These are phyloP conservation scores for Rhodotorula mucilaginosa DNA, from an alignment of 1,284 basidiomycete genomes.

Conservation along the genomic window DNA sequence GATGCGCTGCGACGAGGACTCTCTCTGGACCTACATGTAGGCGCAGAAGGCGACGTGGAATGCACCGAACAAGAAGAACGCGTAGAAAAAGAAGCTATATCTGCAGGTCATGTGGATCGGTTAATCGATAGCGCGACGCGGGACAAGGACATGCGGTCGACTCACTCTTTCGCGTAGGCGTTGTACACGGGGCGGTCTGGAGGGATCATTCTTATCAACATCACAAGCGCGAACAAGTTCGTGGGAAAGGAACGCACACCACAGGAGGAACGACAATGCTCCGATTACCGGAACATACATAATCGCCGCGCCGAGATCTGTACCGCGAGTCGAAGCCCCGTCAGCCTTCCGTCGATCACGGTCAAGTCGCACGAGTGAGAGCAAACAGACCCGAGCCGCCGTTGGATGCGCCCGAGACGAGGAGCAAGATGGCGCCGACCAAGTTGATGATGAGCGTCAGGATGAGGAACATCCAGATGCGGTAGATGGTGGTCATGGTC, in stretches of 20 bases:
- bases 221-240: neutral
- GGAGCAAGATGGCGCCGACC: conserved; percentile 81
- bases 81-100: conserved; percentile 58
- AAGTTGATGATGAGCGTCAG: conserved; percentile 82
- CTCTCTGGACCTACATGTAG: conserved; percentile 52
- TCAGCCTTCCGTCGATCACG: too few species aligned
- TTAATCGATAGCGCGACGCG: neutral
- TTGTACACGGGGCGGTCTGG: conserved; percentile 78
- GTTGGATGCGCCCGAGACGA: conserved; percentile 60
- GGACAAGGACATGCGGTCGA: neutral
- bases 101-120: conserved; percentile 43
- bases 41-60: conserved; percentile 87
- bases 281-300: conserved; percentile 83
- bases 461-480: conserved; percentile 56
- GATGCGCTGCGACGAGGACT: neutral
- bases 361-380: neutral
- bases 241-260: conserved; percentile 60
- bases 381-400: neutral
- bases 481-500: conserved; percentile 78
- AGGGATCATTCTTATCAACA: neutral
- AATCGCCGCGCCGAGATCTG: conserved; percentile 41
- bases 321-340: conserved; percentile 30
- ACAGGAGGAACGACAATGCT: conserved; percentile 66
- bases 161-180: conserved; percentile 48
- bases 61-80: conserved; percentile 87